Base-by-base conservation (phyloP, 306 rosid species). In the Hylodesmum podocarpum region DNA sequence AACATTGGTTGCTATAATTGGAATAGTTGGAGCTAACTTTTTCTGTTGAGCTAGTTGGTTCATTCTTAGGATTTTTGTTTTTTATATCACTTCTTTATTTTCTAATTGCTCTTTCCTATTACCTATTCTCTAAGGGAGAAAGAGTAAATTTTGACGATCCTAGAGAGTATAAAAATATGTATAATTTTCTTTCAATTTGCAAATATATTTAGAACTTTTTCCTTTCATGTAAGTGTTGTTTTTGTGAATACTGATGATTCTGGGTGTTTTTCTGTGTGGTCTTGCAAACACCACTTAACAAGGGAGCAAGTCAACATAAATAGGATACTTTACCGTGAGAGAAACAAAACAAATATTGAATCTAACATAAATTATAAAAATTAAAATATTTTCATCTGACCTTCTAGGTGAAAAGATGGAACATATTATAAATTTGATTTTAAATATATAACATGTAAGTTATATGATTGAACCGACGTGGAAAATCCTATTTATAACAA, bases 11-110 rank as follows among this genome's bases (percentile, higher is more conserved):
- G 97, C 97, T 65, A 92, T 95, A 79, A 16, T 87, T 53, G 97
- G 97, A 75, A 92, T 97, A 37, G 93, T 95, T 57, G 98, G 97
- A 83, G 89, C 93, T 76, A 97, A 97, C 73, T 86, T 83, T 84
- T 95, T 95, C n/a, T 78, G 96, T 95, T 25, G 98, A 95, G 76
- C 76, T 89, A 24, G 81, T 89, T 49, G 98, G 98, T 74, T 95
- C 97, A 8, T 95, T 95, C 86, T 92, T 70, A 74, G 98, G 97
- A 76, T 95, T 90, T 83, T 57, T 92, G 76, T 53, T 88, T 81
- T 87, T 95, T 44, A 95, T 96, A 11, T 86, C 99, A 29, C 15
- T 80, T 73, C 75, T 95, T 40, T 95, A 95, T 79, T 73, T 92
- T 77, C 83, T 87, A 40, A 71, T 97, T 68, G 95, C 99, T 61